phyloP scores from a whole-genome alignment of 805 yeast genomes.

The Hanseniaspora jakobsenii region DNA sequence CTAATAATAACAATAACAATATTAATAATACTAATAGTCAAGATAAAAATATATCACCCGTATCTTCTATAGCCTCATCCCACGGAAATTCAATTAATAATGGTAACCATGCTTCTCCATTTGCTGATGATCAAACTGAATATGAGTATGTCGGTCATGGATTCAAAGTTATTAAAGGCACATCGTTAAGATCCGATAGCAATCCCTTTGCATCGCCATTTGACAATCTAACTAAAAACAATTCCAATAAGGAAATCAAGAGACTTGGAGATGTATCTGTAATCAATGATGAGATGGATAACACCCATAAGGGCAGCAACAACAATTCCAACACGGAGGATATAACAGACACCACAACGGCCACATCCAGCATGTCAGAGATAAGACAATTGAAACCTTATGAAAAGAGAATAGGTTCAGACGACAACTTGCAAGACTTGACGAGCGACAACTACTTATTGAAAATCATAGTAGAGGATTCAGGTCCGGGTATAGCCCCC shows the following conservation, averaged over 20 bases:
- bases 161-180: slow-evolving; percentile 6
- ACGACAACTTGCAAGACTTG: slow-evolving; percentile 29
- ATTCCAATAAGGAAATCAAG: background rate
- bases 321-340: slow-evolving; percentile 14
- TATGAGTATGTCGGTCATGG: slow-evolving; percentile 3
- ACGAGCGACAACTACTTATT: slow-evolving; percentile 25
- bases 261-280: background rate
- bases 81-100: too few species aligned
- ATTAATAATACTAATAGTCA: background rate
- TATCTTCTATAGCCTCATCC: too few species aligned
- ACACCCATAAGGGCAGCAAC: background rate
- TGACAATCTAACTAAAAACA: background rate
- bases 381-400: background rate
- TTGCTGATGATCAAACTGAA: background rate
- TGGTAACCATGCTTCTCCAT: background rate
- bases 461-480: slow-evolving; percentile 61
- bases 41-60: too few species aligned
- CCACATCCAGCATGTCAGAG: slow-evolving; percentile 10
- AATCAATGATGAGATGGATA: background rate
- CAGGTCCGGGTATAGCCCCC: slow-evolving; percentile 89
- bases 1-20: slow-evolving; percentile 27
- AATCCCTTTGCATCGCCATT: slow-evolving; percentile 11
- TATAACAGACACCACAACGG: slow-evolving; percentile 14
- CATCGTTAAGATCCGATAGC: background rate
- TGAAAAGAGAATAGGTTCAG: slow-evolving; percentile 23